These are phyloP conservation scores for Sordaria brevicollis DNA, from an alignment of 495 filamentous ascomycete genomes.

Conservation along the genomic window DNA sequence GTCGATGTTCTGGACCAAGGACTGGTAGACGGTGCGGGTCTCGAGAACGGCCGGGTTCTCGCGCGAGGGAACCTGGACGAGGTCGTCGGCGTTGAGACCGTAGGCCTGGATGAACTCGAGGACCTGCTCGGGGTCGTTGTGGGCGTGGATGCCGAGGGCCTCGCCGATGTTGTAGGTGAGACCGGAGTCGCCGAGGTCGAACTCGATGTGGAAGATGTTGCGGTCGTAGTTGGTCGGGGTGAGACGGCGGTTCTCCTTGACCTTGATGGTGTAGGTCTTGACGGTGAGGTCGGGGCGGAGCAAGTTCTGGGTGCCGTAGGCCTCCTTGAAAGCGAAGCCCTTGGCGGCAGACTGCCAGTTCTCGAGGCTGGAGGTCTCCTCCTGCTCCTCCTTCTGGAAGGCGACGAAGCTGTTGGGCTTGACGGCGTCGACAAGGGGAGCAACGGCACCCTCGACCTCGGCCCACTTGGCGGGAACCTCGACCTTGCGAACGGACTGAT, in stretches of 20 bases:
- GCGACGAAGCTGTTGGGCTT: slow-evolving; percentile 68
- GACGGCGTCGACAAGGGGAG: slow-evolving; percentile 49
- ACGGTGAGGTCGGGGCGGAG: slow-evolving; percentile 77
- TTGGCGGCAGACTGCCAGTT: slow-evolving; percentile 77
- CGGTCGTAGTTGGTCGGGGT: slow-evolving; percentile 86
- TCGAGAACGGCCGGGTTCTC: slow-evolving; percentile 70
- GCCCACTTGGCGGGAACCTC: slow-evolving; percentile 74
- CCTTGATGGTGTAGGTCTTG: slow-evolving; percentile 78
- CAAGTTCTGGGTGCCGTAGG: slow-evolving; percentile 59
- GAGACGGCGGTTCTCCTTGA: slow-evolving; percentile 89
- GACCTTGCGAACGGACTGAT: slow-evolving; percentile 56
- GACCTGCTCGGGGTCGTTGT: slow-evolving; percentile 77
- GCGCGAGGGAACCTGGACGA: slow-evolving; percentile 84
- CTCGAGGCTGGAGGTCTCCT: slow-evolving; percentile 54
- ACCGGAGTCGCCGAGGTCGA: slow-evolving; percentile 82
- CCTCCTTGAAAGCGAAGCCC: slow-evolving; percentile 88
- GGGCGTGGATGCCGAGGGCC: slow-evolving; percentile 91
- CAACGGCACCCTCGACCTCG: slow-evolving; percentile 48
- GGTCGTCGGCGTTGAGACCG: slow-evolving; percentile 65
- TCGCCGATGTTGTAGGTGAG: slow-evolving; percentile 95
- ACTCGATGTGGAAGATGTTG: slow-evolving; percentile 99
- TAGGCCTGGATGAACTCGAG: slow-evolving; percentile 82
- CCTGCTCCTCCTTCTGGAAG: slow-evolving; percentile 67
- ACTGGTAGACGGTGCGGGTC: slow-evolving; percentile 88
- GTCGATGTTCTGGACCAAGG: slow-evolving; percentile 86